phyloP scores from a whole-genome alignment of 2,329 filamentous ascomycete species.

The Arthrobotrys megalospora region DNA sequence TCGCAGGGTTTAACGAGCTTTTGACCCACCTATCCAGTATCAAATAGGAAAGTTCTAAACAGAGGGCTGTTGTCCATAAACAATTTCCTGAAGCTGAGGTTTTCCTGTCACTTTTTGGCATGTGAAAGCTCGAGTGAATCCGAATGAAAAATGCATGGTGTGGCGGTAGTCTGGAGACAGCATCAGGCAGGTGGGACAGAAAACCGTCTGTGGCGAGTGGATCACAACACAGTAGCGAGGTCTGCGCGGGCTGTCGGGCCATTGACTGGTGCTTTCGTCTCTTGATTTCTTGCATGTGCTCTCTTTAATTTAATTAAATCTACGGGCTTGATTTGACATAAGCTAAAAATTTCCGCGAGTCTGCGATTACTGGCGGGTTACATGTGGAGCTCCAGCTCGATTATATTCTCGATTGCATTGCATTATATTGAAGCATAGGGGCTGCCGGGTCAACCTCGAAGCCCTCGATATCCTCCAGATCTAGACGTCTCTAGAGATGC shows the following conservation, averaged over 20 bases:
- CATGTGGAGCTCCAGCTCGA: no score
- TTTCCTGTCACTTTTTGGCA: conserved; percentile 10
- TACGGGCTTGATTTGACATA: no score
- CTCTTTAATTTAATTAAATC: no score
- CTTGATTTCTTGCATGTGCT: conserved; percentile 13
- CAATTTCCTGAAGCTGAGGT: background rate
- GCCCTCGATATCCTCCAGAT: no score
- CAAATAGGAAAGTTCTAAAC: conserved; percentile 41
- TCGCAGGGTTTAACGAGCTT: conserved; percentile 5
- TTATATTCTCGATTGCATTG: no score
- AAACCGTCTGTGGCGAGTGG: conserved; percentile 20
- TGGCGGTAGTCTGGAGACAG: conserved; percentile 5
- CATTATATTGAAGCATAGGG: no score
- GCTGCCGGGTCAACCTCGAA: no score
- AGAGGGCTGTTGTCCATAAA: background rate
- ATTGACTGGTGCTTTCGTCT: conserved; percentile 2
- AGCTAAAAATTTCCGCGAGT: no score
- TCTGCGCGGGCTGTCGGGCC: background rate
- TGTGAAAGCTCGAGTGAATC: conserved; percentile 20
- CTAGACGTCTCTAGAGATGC: no score
- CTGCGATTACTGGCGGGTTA: no score
- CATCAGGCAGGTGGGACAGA: conserved; percentile 22
- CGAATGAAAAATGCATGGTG: background rate
- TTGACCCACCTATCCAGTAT: background rate
- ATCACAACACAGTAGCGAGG: conserved; percentile 36